These are phyloP conservation scores for Clonostachys chloroleuca DNA, from an alignment of 2,329 filamentous ascomycete species.

Conservation along the genomic window DNA sequence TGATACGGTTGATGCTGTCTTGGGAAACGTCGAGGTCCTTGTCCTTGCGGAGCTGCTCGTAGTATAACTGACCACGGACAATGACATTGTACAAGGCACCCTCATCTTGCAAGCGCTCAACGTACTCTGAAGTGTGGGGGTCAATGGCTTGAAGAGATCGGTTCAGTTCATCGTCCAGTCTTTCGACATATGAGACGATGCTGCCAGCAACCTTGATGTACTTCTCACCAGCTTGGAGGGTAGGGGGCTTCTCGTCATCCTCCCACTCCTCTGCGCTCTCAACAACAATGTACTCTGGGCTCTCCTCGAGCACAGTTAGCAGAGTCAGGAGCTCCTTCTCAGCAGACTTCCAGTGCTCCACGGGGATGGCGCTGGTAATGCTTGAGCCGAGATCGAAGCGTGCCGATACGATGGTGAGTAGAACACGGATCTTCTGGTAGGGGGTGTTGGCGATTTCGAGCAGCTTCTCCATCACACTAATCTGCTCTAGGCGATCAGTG, in stretches of 20 bases:
- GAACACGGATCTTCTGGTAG: conserved; percentile 90
- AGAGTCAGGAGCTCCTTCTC: conserved; percentile 80
- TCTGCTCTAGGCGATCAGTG: conserved; percentile 91
- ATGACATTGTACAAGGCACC: conserved; percentile 87
- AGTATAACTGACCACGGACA: conserved; percentile 82
- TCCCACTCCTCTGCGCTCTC: conserved; percentile 98
- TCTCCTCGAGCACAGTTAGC: conserved; percentile 73
- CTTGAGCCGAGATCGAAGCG: conserved; percentile 89
- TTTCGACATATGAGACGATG: conserved; percentile 89
- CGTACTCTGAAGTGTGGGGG: conserved; percentile 97
- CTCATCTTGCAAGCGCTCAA: conserved; percentile 91
- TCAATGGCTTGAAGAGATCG: conserved; percentile 97
- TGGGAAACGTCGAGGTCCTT: conserved; percentile 69
- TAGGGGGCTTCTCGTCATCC: conserved; percentile 91
- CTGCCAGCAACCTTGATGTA: conserved; percentile 91
- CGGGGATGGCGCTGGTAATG: conserved; percentile 74
- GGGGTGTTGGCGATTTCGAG: conserved; percentile 83
- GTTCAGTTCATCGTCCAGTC: conserved; percentile 94
- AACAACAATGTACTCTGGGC: conserved; percentile 77
- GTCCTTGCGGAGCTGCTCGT: conserved; percentile 73
- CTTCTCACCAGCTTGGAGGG: conserved; percentile 66
- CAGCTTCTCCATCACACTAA: conserved; percentile 95
- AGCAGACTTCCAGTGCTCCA: conserved; percentile 95
- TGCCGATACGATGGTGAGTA: conserved; percentile 86
- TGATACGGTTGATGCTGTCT: conserved; percentile 85